phyloP scores from a whole-genome alignment of 139 green algal species.

The Closterium sp. region DNA sequence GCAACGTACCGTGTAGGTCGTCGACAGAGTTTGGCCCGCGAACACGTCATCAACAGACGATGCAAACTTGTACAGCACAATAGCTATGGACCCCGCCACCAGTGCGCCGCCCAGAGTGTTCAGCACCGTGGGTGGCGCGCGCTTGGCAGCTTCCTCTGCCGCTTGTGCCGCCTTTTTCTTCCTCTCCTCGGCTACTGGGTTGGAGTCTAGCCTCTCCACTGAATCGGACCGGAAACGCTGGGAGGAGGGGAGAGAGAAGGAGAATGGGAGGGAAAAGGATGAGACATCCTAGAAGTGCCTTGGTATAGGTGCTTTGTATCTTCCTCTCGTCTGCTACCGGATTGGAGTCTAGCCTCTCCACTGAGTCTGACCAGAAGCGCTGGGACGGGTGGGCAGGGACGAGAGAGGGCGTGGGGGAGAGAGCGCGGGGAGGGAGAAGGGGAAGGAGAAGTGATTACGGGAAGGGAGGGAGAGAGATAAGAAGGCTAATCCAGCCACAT shows the following conservation, averaged over 20 bases:
- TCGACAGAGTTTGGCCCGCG: conserved; percentile 18
- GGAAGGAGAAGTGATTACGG: background rate
- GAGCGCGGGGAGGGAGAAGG: background rate
- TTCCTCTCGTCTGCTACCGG: background rate
- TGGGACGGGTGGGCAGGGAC: background rate
- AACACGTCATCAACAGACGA: conserved; percentile 33
- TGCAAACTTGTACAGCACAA: conserved; percentile 39
- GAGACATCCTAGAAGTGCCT: too few relatives aligned
- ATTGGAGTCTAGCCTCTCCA: too few relatives aligned
- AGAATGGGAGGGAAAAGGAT: conserved; percentile 1
- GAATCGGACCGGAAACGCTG: conserved; percentile 3
- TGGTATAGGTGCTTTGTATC: too few relatives aligned
- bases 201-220: conserved; percentile 5
- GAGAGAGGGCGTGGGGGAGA: background rate
- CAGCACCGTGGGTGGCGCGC: conserved; percentile 13
- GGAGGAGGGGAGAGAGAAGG: background rate
- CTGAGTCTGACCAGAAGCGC: background rate
- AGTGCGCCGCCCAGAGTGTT: conserved; percentile 36
- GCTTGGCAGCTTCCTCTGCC: background rate
- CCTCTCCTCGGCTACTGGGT: background rate
- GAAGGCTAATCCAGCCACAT: background rate
- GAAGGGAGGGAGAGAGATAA: too few relatives aligned
- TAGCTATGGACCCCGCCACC: conserved; percentile 23
- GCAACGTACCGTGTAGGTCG: conserved; percentile 23
- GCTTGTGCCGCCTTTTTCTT: background rate